Evolutionary conservation across 2,329 filamentous ascomycete species (phyloP).

Genomic region (Colletotrichum simmondsii): DNA sequence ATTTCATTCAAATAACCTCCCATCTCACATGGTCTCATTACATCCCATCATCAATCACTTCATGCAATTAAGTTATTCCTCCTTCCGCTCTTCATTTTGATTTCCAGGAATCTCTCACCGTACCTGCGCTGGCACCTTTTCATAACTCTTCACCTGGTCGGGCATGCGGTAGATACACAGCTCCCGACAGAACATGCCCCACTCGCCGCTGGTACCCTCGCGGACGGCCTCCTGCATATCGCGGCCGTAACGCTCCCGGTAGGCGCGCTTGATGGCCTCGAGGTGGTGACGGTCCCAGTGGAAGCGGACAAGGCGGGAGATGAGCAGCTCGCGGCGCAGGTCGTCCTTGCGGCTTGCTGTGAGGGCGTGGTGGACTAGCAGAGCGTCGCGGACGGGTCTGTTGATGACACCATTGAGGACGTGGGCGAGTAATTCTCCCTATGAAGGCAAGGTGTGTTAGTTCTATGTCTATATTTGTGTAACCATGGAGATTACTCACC

Average conservation of each 20-base stretch:
- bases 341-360: slow-evolving; percentile 76
- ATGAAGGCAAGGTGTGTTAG: slow-evolving; percentile 13
- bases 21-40: slow-evolving; percentile 24
- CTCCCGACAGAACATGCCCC: slow-evolving; percentile 79
- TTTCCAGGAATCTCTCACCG: background rate
- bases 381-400: slow-evolving; percentile 89
- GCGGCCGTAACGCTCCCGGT: slow-evolving; percentile 78
- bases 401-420: slow-evolving; percentile 98
- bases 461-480: background rate
- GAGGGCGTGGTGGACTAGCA: slow-evolving; percentile 91
- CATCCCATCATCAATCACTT: background rate
- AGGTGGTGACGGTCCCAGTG: slow-evolving; percentile 94
- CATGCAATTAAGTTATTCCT: background rate
- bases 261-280: slow-evolving; percentile 82
- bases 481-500: slow-evolving; percentile 65
- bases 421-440: slow-evolving; percentile 95
- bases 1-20: slow-evolving; percentile 14
- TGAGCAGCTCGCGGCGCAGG: slow-evolving; percentile 85
- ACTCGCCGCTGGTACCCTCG: slow-evolving; percentile 80
- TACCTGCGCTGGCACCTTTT: slow-evolving; percentile 47
- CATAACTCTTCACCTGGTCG: slow-evolving; percentile 66
- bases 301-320: slow-evolving; percentile 85
- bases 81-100: background rate
- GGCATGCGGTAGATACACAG: slow-evolving; percentile 73
- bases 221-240: slow-evolving; percentile 82